A percentile compares a stretch with the other conserved stretches of the same genome.
Evolutionary conservation across 176 grass and related monocot species (phyloP).

Genomic region (Puccinellia tenuiflora): DNA sequence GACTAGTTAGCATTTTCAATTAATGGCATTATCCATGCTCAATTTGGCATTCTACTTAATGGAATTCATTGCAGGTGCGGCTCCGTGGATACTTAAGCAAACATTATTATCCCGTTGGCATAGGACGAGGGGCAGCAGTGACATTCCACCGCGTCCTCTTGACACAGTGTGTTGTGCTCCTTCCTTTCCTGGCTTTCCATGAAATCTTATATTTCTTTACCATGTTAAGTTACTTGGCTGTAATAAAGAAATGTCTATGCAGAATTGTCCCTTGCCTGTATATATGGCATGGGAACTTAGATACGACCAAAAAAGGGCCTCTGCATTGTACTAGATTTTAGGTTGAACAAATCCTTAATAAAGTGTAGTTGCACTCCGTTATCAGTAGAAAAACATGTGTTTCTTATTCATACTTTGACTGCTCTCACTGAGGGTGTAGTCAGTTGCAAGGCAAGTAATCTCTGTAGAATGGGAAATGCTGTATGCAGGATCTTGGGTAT

Average conservation of each 20-base stretch:
- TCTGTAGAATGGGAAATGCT: neutral
- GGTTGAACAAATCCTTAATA: neutral
- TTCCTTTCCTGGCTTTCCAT: conserved; percentile 19
- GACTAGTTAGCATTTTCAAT: conserved; percentile 20
- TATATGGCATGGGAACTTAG: neutral
- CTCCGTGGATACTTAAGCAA: conserved; percentile 57
- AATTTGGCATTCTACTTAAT: conserved; percentile 27
- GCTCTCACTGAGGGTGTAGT: neutral
- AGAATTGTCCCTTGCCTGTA: neutral
- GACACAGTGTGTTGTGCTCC: conserved; percentile 43
- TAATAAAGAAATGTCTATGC: neutral
- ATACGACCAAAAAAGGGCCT: neutral
- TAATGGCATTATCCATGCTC: too few relatives aligned
- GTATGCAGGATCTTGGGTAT: neutral
- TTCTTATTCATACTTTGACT: neutral
- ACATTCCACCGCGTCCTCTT: conserved; percentile 69
- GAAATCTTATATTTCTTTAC: conserved; percentile 12
- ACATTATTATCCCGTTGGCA: conserved; percentile 57
- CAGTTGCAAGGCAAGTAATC: neutral
- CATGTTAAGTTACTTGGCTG: neutral
- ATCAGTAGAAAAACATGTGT: neutral
- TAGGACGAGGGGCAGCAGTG: conserved; percentile 59
- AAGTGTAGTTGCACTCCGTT: neutral
- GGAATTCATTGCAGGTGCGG: conserved; percentile 48
- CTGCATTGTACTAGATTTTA: neutral